phyloP scores from a whole-genome alignment of 176 grass and related monocot species.

The Oryza officinalis region DNA sequence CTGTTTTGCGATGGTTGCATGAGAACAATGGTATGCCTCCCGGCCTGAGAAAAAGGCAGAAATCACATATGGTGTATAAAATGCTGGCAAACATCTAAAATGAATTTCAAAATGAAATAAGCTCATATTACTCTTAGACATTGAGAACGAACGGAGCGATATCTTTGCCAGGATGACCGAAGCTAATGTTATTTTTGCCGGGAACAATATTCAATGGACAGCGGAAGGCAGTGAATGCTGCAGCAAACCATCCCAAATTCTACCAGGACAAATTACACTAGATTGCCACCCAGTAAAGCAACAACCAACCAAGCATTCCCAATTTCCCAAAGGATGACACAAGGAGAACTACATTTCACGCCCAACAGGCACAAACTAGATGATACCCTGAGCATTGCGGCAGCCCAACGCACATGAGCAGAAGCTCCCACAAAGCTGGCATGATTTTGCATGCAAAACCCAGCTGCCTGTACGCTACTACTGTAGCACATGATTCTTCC shows the following conservation, averaged over 20 bases:
- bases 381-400: background rate
- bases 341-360: background rate
- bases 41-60: constrained; percentile 36
- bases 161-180: too few relatives aligned
- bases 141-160: background rate
- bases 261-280: constrained; percentile 1
- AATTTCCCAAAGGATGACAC: background rate
- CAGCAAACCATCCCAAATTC: background rate
- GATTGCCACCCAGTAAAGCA: background rate
- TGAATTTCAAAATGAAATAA: background rate
- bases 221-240: background rate
- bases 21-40: constrained; percentile 78
- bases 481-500: background rate
- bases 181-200: too few relatives aligned
- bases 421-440: background rate
- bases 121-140: background rate
- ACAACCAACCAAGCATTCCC: background rate
- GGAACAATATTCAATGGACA: background rate
- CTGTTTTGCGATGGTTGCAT: constrained; percentile 68
- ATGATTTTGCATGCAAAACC: background rate
- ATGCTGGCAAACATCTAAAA: background rate
- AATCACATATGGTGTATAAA: background rate
- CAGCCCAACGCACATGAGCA: background rate
- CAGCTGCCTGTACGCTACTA: background rate
- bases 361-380: background rate